A percentile compares a stretch with the other conserved stretches of the same genome.
These are phyloP conservation scores for Simplicillium aogashimaense DNA, from an alignment of 2,329 filamentous ascomycete species.

Conservation along the genomic window DNA sequence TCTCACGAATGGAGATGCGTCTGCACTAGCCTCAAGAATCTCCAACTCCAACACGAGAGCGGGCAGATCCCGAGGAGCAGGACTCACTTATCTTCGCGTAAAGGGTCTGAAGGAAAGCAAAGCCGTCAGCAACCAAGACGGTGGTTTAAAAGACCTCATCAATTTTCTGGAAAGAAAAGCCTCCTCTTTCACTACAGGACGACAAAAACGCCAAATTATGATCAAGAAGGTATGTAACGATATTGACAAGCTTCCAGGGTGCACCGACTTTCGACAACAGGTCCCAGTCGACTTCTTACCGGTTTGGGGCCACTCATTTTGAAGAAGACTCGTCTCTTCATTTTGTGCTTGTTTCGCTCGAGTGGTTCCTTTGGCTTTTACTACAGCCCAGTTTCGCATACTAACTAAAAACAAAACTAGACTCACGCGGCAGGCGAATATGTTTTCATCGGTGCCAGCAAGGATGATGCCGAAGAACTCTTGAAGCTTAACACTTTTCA, in stretches of 20 bases:
- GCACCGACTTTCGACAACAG: slow-evolving; percentile 39
- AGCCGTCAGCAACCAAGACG: slow-evolving; percentile 54
- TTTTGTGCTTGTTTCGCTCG: slow-evolving; percentile 4
- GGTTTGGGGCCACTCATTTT: slow-evolving; percentile 14
- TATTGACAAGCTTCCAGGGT: slow-evolving; percentile 21
- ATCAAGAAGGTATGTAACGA: slow-evolving; percentile 67
- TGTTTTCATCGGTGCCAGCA: slow-evolving; percentile 56
- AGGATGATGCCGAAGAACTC: slow-evolving; percentile 54
- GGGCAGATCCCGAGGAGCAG: slow-evolving; percentile 11
- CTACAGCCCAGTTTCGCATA: slow-evolving; percentile 21
- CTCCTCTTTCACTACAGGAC: slow-evolving; percentile 36
- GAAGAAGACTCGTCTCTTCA: slow-evolving; percentile 49
- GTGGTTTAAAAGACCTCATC: slow-evolving; percentile 55
- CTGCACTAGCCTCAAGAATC: slow-evolving; percentile 22
- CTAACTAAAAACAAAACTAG: slow-evolving; percentile 60
- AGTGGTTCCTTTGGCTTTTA: slow-evolving; percentile 1
- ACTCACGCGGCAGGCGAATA: slow-evolving; percentile 59
- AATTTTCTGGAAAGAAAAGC: slow-evolving; percentile 65
- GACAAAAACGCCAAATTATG: slow-evolving; percentile 40
- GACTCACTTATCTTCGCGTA: slow-evolving; percentile 34
- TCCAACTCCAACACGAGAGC: slow-evolving; percentile 17
- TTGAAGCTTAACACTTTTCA: slow-evolving; percentile 57
- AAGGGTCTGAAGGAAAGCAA: slow-evolving; percentile 60
- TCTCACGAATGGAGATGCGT: slow-evolving; percentile 23
- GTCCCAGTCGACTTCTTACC: slow-evolving; percentile 2